Percentiles rank a stretch among this genome's conserved stretches.
Conservation (phyloP, 2,329 filamentous ascomycete species). For the Sporothrix mexicana region DNA sequence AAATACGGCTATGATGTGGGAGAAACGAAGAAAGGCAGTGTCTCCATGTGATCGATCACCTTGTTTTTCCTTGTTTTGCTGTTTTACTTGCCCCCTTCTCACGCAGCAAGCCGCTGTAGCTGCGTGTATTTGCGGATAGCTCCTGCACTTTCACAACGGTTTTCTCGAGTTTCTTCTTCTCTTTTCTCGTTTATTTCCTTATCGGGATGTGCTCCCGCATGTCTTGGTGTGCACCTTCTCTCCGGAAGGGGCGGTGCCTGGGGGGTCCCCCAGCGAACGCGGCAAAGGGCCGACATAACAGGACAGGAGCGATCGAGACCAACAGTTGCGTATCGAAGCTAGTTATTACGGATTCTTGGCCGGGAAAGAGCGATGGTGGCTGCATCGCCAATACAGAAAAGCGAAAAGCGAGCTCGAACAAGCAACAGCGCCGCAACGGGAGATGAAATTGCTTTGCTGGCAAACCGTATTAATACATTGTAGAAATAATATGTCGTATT, state of each 20-base stretch:
- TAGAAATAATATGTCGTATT: background rate
- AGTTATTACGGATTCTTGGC: background rate
- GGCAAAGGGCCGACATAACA: background rate
- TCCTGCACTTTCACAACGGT: conserved; percentile 26
- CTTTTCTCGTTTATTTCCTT: conserved; percentile 30
- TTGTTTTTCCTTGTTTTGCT: conserved; percentile 36
- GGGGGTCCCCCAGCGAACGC: conserved; percentile 6
- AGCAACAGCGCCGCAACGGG: conserved; percentile 17
- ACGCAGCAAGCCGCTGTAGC: background rate
- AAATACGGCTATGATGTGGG: background rate
- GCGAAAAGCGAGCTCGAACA: background rate
- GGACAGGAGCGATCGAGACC: conserved; percentile 2
- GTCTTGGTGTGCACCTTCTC: conserved; percentile 19
- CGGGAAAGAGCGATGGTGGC: background rate
- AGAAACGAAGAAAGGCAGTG: background rate
- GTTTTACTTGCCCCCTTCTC: conserved; percentile 11
- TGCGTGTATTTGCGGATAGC: background rate
- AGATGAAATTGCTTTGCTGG: conserved; percentile 10
- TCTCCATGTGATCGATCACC: conserved; percentile 32
- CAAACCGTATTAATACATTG: too few relatives aligned
- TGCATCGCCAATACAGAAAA: background rate
- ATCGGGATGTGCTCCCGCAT: conserved; percentile 26
- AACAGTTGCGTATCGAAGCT: background rate
- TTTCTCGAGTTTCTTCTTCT: conserved; percentile 28
- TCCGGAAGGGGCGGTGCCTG: conserved; percentile 16